These are phyloP conservation scores for Sporothrix globosa DNA, from an alignment of 2,329 filamentous ascomycete genomes.

Conservation along the genomic window DNA sequence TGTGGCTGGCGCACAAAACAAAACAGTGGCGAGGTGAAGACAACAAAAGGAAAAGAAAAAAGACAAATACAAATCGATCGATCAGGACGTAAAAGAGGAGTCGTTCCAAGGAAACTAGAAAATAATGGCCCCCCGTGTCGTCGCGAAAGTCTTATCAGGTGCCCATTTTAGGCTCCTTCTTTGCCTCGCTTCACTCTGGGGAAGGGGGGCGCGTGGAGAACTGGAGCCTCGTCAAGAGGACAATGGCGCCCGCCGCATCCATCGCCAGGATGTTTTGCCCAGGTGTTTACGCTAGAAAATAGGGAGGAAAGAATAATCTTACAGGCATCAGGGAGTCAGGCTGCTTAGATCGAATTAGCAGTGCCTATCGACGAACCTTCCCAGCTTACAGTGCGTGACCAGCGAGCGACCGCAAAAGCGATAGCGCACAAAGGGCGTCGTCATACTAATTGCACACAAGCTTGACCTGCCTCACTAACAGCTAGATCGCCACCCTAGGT, in stretches of 20 bases:
- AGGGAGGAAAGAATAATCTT: neutral
- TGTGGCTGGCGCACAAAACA: conserved; percentile 26
- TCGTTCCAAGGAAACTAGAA: conserved; percentile 14
- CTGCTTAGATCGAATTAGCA: neutral
- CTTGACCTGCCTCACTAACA: conserved; percentile 16
- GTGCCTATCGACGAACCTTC: conserved; percentile 3
- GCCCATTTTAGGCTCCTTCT: conserved; percentile 4
- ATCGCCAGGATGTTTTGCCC: conserved; percentile 18
- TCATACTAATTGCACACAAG: neutral
- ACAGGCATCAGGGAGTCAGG: neutral
- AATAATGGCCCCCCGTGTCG: conserved; percentile 8
- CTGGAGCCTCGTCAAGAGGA: neutral
- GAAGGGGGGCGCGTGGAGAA: conserved; percentile 27
- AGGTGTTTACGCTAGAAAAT: conserved; percentile 24
- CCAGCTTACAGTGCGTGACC: neutral
- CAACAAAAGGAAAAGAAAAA: neutral
- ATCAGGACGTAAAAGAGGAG: neutral
- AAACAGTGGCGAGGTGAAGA: neutral
- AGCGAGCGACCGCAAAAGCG: neutral
- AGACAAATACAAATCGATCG: neutral
- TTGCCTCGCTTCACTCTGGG: conserved; percentile 21
- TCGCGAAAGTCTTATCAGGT: conserved; percentile 29
- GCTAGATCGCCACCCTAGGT: neutral
- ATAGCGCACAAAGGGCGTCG: conserved; percentile 4
- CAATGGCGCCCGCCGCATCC: conserved; percentile 3